A percentile compares a stretch with the other conserved stretches of the same genome.
phyloP scores from a whole-genome alignment of 2,329 filamentous ascomycete genomes.

The Sporothrix variecibatus region DNA sequence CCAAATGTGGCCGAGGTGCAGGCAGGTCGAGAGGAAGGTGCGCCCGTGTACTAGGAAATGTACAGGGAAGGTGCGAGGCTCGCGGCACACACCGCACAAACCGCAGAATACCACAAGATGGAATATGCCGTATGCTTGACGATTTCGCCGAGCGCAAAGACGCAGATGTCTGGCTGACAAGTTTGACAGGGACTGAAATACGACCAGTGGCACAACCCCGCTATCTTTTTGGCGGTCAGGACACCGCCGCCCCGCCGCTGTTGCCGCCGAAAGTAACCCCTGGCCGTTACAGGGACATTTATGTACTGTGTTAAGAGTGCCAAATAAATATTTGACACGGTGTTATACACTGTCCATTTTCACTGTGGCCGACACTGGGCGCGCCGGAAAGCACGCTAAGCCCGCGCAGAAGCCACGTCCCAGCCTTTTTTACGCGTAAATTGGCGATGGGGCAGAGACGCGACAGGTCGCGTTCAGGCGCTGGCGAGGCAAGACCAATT shows the following conservation, averaged over 20 bases:
- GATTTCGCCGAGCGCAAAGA: background rate
- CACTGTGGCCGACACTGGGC: background rate
- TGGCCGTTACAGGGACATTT: background rate
- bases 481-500: conserved; percentile 16
- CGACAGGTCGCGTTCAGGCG: conserved; percentile 23
- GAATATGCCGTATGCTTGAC: background rate
- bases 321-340: background rate
- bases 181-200: background rate
- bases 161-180: background rate
- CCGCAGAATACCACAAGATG: background rate
- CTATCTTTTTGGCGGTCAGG: conserved; percentile 17
- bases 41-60: background rate
- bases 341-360: background rate
- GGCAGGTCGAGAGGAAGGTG: background rate
- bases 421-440: conserved; percentile 28
- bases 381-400: conserved; percentile 14
- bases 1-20: background rate
- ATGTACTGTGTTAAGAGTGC: background rate
- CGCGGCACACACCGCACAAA: background rate
- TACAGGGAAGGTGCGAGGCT: background rate
- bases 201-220: conserved; percentile 9
- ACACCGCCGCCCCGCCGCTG: conserved; percentile 10
- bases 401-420: background rate
- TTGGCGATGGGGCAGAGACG: conserved; percentile 21
- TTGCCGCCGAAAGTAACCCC: background rate